Conservation (phyloP, 1,284 basidiomycete genomes). For the Heimioporus retisporus region DNA sequence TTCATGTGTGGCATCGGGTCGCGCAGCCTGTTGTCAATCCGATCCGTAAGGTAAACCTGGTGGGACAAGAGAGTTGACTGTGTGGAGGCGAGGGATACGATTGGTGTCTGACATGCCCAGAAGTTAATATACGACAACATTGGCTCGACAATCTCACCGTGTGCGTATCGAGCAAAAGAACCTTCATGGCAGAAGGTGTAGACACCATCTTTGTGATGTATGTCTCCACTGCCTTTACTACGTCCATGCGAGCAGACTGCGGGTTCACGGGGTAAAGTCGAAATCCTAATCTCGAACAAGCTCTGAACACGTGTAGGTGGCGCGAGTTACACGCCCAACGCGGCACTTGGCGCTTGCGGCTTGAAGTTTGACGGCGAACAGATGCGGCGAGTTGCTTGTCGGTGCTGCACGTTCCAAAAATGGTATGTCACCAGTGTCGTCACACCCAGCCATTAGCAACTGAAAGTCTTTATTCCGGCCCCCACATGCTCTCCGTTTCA, state of each 20-base stretch:
- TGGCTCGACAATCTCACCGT: conserved; percentile 70
- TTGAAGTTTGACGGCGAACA: too few species aligned
- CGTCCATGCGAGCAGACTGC: conserved; percentile 76
- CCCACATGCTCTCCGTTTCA: too few species aligned
- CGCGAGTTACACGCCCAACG: conserved; percentile 2
- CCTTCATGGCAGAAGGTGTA: conserved; percentile 94
- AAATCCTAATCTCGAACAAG: background rate
- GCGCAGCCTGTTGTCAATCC: conserved; percentile 92
- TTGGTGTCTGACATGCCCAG: conserved; percentile 81
- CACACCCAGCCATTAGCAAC: too few species aligned
- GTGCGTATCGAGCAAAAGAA: conserved; percentile 95
- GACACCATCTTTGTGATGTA: conserved; percentile 95
- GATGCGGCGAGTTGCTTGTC: background rate
- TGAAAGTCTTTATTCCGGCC: too few species aligned
- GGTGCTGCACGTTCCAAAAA: background rate
- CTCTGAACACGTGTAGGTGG: background rate
- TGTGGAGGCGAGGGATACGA: conserved; percentile 95
- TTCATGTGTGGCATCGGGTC: conserved; percentile 97
- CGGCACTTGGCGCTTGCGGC: background rate
- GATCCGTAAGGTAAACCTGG: conserved; percentile 98
- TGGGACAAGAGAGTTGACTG: conserved; percentile 96
- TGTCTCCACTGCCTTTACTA: conserved; percentile 94
- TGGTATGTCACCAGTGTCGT: background rate
- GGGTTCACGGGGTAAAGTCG: background rate
- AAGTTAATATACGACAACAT: conserved; percentile 8